These are phyloP conservation scores for Phaeosphaeria sp. DNA, from an alignment of 2,329 filamentous ascomycete species.

Conservation along the genomic window DNA sequence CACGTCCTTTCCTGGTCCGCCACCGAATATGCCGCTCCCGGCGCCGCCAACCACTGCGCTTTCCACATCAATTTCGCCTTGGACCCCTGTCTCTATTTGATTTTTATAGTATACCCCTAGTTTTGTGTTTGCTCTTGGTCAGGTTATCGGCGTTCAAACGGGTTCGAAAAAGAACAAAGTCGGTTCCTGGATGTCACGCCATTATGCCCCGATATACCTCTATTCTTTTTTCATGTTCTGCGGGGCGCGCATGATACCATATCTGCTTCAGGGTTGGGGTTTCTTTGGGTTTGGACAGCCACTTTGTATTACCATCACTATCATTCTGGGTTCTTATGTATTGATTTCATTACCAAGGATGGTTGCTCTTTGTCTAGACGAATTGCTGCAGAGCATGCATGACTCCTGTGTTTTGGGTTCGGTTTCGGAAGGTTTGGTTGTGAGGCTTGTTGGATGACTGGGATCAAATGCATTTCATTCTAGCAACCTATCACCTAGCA, in stretches of 20 bases:
- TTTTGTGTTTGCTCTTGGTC: neutral
- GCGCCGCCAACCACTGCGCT: conserved; percentile 16
- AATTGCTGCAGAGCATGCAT: too few relatives aligned
- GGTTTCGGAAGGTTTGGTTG: neutral
- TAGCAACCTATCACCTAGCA: too few relatives aligned
- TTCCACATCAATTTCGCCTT: conserved; percentile 13
- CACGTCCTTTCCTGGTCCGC: neutral
- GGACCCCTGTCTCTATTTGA: conserved; percentile 2
- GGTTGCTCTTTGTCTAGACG: neutral
- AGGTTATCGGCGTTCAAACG: neutral
- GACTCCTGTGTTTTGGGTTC: too few relatives aligned
- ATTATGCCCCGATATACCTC: neutral
- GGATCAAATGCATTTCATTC: too few relatives aligned
- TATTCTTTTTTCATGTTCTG: neutral
- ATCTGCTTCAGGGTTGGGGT: neutral
- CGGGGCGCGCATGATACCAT: neutral
- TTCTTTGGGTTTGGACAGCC: neutral
- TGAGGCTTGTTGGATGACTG: neutral
- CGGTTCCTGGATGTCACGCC: neutral
- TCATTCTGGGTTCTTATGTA: neutral
- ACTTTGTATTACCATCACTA: neutral
- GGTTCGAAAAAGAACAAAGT: neutral
- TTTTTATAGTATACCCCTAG: conserved; percentile 1
- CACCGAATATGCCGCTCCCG: neutral
- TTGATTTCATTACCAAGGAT: neutral